A percentile compares a stretch with the other conserved stretches of the same genome.
Evolutionary conservation across 1,139 yeast species (phyloP).

Genomic region (Saccharomyces hybrid): DNA sequence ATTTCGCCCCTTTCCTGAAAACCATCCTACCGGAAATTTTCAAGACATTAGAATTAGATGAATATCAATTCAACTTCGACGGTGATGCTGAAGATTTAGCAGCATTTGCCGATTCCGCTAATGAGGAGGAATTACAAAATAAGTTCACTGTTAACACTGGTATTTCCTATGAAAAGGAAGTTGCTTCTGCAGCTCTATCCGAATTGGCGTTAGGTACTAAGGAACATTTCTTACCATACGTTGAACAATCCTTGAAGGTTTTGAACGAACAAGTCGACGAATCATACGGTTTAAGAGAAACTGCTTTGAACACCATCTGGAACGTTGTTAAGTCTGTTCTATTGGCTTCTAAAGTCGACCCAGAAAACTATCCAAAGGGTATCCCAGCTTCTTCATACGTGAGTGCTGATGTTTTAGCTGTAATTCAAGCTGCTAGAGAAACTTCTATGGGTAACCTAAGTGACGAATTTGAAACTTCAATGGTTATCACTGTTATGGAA

Average conservation of each 20-base stretch:
- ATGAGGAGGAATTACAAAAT: constrained; percentile 53
- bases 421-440: constrained; percentile 60
- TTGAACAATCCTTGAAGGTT: constrained; percentile 60
- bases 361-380: constrained; percentile 59
- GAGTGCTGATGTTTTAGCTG: constrained; percentile 48
- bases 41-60: constrained; percentile 78
- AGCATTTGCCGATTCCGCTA: constrained; percentile 31
- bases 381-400: constrained; percentile 58
- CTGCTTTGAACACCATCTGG: constrained; percentile 80
- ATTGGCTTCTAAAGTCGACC: constrained; percentile 50
- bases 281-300: constrained; percentile 87
- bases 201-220: constrained; percentile 87
- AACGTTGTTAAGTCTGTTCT: constrained; percentile 63
- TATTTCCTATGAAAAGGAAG: constrained; percentile 93
- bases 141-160: constrained; percentile 87
- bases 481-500: constrained; percentile 76
- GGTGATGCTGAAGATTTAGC: constrained; percentile 38
- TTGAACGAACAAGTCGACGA: constrained; percentile 71
- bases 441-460: constrained; percentile 58
- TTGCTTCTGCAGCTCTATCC: constrained; percentile 87
- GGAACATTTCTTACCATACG: constrained; percentile 67
- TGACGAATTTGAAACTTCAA: constrained; percentile 74
- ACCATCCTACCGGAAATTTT: constrained; percentile 78
- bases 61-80: constrained; percentile 45
- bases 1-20: constrained; percentile 79